These are phyloP conservation scores for Coemansia sp. DNA, from an alignment of 192 early-diverging fungal species.

Conservation along the genomic window DNA sequence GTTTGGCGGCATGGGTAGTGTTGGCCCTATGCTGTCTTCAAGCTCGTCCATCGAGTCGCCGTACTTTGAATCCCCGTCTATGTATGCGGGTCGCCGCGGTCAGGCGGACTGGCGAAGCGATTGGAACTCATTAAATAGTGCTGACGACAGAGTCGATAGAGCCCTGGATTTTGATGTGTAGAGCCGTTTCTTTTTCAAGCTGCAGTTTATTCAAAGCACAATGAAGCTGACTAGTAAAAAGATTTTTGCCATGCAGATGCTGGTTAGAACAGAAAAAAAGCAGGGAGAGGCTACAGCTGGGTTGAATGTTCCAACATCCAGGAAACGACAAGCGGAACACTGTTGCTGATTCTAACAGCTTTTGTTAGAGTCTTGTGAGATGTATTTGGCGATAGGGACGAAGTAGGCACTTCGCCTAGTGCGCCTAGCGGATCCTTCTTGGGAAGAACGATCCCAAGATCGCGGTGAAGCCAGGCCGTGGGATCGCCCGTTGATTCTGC, in stretches of 20 bases:
- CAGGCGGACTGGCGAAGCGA: constrained; percentile 42
- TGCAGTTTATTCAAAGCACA: not conserved
- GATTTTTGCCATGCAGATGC: no score
- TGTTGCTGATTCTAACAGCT: constrained; percentile 33
- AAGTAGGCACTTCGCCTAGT: constrained; percentile 9
- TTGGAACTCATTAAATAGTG: constrained; percentile 42
- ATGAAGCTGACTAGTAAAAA: no score
- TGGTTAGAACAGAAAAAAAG: no score
- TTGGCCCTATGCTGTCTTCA: constrained; percentile 14
- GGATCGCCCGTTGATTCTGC: constrained; percentile 19
- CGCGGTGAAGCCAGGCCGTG: constrained; percentile 36
- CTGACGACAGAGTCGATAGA: constrained; percentile 51
- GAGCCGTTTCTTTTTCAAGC: not conserved
- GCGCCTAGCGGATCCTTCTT: constrained; percentile 16
- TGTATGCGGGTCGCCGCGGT: constrained; percentile 28
- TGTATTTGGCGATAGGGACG: constrained; percentile 1
- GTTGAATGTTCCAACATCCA: constrained; percentile 26
- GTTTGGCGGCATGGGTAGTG: constrained; percentile 1
- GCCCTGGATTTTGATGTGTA: constrained; percentile 47
- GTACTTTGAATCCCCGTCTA: constrained; percentile 46
- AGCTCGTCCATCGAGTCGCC: constrained; percentile 31
- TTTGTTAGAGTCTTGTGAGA: constrained; percentile 25
- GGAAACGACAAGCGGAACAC: constrained; percentile 28
- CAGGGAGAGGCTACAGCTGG: not conserved
- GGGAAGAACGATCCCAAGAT: constrained; percentile 6